Evolutionary conservation across 2,329 filamentous ascomycete species (phyloP).

Genomic region (Calycina herbarum): DNA sequence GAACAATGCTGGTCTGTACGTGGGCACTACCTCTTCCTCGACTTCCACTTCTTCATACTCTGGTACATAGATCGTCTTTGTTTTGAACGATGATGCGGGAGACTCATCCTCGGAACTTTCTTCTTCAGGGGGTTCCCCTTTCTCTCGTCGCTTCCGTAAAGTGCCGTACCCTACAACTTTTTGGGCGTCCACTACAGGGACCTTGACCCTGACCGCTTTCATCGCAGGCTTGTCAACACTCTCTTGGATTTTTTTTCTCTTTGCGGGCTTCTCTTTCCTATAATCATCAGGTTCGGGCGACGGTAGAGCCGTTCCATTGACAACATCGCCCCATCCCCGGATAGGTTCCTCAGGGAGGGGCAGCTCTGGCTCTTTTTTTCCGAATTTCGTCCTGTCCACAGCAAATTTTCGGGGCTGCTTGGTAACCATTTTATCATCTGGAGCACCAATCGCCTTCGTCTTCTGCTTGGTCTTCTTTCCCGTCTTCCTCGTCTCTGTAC

Average conservation of each 20-base stretch:
- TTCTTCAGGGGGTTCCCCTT: background rate
- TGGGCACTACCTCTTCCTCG: background rate
- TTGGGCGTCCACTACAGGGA: too few relatives aligned
- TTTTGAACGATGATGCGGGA: background rate
- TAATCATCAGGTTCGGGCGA: too few relatives aligned
- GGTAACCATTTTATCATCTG: too few relatives aligned
- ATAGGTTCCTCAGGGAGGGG: background rate
- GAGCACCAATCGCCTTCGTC: background rate
- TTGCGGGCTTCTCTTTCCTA: too few relatives aligned
- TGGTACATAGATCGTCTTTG: background rate
- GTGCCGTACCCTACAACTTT: too few relatives aligned
- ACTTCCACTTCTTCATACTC: background rate
- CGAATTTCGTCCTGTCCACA: background rate
- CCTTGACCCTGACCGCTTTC: too few relatives aligned
- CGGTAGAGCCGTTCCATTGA: too few relatives aligned
- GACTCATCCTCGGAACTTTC: background rate
- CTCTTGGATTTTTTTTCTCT: too few relatives aligned
- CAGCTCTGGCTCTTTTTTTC: background rate
- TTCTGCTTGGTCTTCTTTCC: constrained; percentile 5
- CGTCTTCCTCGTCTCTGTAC: background rate
- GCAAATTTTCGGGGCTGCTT: background rate
- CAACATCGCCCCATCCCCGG: too few relatives aligned
- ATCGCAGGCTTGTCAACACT: too few relatives aligned
- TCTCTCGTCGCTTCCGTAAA: background rate
- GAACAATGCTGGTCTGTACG: background rate